Conservation (phyloP, 495 filamentous ascomycete genomes). For the Aspergillus affinis region DNA sequence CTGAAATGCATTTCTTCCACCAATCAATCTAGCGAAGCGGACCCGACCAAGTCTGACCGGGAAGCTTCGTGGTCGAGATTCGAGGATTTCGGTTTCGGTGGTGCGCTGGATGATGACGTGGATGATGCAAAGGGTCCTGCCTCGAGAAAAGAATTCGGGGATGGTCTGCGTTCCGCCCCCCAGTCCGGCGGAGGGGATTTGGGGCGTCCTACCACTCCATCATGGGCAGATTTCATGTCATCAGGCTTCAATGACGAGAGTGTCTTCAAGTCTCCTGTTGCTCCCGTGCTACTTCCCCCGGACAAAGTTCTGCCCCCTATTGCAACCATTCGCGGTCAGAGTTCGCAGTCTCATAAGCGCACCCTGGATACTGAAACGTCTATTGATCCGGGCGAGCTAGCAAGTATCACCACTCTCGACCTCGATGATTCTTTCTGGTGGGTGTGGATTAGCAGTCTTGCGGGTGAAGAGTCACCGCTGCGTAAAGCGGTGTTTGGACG, state of each 20-base stretch:
- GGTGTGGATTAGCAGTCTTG: slow-evolving; percentile 98
- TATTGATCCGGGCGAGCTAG: slow-evolving; percentile 89
- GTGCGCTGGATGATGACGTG: slow-evolving; percentile 65
- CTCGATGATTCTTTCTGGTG: slow-evolving; percentile 98
- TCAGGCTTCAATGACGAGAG: slow-evolving; percentile 84
- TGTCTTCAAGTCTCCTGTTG: slow-evolving; percentile 44
- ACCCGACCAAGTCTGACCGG: slow-evolving; percentile 65
- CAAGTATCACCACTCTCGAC: slow-evolving; percentile 81
- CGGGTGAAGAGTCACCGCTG: slow-evolving; percentile 77
- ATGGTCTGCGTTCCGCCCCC: slow-evolving; percentile 56
- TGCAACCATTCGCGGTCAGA: slow-evolving; percentile 64
- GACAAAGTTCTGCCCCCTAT: slow-evolving; percentile 92
- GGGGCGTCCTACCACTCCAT: slow-evolving; percentile 89
- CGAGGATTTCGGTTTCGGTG: slow-evolving; percentile 90
- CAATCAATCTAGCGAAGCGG: slow-evolving; percentile 75
- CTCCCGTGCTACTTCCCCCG: slow-evolving; percentile 74
- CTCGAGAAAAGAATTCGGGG: slow-evolving; percentile 29
- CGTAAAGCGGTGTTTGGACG: slow-evolving; percentile 93
- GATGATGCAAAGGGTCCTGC: slow-evolving; percentile 49
- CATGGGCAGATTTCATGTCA: slow-evolving; percentile 95
- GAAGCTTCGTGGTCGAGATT: slow-evolving; percentile 97
- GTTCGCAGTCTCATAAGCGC: slow-evolving; percentile 83
- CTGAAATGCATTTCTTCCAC: slow-evolving; percentile 82
- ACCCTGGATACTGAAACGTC: slow-evolving; percentile 60
- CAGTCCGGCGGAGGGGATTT: slow-evolving; percentile 60